Conservation (phyloP, 257 asterid genomes). For the Solanum pinnatisectum region DNA sequence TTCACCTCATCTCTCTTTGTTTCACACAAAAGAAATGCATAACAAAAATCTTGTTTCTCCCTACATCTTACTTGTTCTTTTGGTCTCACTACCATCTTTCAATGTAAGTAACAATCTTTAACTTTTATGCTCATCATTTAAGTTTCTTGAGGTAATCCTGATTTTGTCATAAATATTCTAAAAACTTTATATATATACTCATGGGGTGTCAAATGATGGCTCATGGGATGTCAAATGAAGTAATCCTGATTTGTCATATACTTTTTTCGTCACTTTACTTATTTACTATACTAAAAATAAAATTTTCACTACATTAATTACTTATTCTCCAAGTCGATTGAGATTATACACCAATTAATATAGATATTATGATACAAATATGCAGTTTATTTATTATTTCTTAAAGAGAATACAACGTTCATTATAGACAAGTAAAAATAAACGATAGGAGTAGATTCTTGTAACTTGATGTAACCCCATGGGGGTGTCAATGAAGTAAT, state of each 20-base stretch:
- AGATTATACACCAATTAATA: background rate
- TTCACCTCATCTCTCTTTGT: slow-evolving; percentile 1
- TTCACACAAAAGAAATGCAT: slow-evolving; percentile 24
- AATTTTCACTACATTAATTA: background rate
- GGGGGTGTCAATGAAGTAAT: background rate
- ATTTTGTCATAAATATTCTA: background rate
- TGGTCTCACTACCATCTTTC: background rate
- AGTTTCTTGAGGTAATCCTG: background rate
- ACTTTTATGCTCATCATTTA: background rate
- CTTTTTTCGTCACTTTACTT: background rate
- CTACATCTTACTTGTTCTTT: slow-evolving; percentile 12
- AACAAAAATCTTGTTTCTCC: slow-evolving; percentile 1
- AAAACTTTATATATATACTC: background rate
- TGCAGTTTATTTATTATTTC: background rate
- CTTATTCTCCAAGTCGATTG: background rate
- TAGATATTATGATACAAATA: background rate
- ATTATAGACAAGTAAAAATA: background rate
- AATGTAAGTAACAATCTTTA: slow-evolving; percentile 12
- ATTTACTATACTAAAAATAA: background rate
- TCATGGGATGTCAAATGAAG: background rate
- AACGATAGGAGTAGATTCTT: background rate
- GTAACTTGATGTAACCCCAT: background rate
- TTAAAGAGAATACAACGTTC: background rate
- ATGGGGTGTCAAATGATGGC: too few species aligned
- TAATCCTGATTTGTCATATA: background rate